A percentile compares a stretch with the other conserved stretches of the same genome.
Evolutionary conservation across 306 rosid genomes (phyloP).

Genomic region (Rubus parviflorus): DNA sequence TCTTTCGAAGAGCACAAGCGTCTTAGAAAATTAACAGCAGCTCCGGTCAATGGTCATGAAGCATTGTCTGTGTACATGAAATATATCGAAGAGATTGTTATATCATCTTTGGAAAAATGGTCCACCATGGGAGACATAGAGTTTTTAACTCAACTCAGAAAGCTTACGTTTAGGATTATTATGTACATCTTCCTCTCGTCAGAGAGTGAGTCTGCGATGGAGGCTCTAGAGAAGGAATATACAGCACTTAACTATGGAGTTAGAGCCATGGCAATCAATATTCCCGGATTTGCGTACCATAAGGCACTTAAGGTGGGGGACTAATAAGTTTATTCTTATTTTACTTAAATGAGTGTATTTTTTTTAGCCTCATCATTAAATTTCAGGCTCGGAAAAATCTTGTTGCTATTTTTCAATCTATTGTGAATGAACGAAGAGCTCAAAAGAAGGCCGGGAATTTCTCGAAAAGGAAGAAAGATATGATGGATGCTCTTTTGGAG

Average conservation of each 20-base stretch:
- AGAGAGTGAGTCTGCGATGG: conserved; percentile 63
- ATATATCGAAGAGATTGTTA: conserved; percentile 59
- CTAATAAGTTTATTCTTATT: neutral
- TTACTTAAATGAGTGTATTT: neutral
- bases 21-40: conserved; percentile 68
- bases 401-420: conserved; percentile 58
- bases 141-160: conserved; percentile 62
- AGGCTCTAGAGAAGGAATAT: conserved; percentile 73
- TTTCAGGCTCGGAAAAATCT: conserved; percentile 74
- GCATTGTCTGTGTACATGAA: conserved; percentile 58
- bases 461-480: conserved; percentile 46
- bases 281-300: conserved; percentile 90
- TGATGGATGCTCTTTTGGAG: conserved; percentile 86
- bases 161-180: conserved; percentile 75
- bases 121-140: conserved; percentile 58
- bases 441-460: conserved; percentile 22
- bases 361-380: neutral
- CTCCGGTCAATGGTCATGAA: conserved; percentile 84
- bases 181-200: conserved; percentile 84
- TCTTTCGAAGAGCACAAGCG: conserved; percentile 78
- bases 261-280: conserved; percentile 77
- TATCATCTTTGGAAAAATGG: conserved; percentile 70
- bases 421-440: conserved; percentile 56
- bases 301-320: conserved; percentile 67
- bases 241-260: conserved; percentile 73